phyloP scores from a whole-genome alignment of 164 flowering plant genomes.

The Cinnamomum micranthum region DNA sequence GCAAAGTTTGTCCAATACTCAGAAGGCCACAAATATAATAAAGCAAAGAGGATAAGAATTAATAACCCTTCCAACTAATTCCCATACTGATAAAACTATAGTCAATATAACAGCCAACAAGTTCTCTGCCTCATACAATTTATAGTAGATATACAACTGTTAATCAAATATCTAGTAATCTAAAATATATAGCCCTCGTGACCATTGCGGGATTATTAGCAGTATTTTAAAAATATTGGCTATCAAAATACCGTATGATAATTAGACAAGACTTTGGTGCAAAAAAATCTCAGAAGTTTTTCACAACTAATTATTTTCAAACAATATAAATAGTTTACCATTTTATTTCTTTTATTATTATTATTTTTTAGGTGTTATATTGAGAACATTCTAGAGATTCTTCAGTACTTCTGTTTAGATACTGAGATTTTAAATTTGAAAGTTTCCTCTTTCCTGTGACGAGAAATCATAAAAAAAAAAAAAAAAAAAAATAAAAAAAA shows the following conservation, averaged over 20 bases:
- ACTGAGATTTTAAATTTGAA: too few species aligned
- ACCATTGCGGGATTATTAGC: background rate
- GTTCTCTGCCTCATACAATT: background rate
- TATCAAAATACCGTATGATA: too few species aligned
- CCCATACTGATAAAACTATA: background rate
- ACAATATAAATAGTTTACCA: too few species aligned
- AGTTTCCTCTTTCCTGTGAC: too few species aligned
- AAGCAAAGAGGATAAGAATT: background rate
- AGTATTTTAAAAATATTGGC: background rate
- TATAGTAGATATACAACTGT: background rate
- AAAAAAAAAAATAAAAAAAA: too few species aligned
- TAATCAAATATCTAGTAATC: background rate
- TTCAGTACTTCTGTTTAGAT: too few species aligned
- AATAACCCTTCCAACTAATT: background rate
- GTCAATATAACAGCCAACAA: background rate
- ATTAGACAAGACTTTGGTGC: background rate
- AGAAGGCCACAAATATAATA: background rate
- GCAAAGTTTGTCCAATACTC: background rate
- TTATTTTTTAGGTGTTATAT: too few species aligned
- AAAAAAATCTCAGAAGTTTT: too few species aligned
- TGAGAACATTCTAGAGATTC: too few species aligned
- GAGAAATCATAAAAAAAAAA: too few species aligned
- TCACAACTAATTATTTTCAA: too few species aligned
- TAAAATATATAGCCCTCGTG: background rate
- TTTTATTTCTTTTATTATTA: too few species aligned